Percentiles rank a stretch among this genome's conserved stretches.
phyloP scores from a whole-genome alignment of 2,329 filamentous ascomycete genomes.

The Fusarium nematophilum region DNA sequence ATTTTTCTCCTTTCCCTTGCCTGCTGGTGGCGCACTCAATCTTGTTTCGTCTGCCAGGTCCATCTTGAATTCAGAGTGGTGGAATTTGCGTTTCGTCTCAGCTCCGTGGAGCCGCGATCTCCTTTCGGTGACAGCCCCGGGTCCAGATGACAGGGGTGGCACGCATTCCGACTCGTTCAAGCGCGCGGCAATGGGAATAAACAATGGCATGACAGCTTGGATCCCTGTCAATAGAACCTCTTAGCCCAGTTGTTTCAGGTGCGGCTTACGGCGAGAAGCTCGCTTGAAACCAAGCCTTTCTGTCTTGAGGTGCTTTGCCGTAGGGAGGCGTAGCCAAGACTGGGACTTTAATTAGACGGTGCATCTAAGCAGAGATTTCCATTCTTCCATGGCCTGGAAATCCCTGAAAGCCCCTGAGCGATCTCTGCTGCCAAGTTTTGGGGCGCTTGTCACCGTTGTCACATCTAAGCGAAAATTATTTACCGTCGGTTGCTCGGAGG shows the following conservation, averaged over 20 bases:
- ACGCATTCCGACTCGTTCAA: conserved; percentile 10
- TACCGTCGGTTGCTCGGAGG: too few species aligned
- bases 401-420: too few species aligned
- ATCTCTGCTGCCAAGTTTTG: too few species aligned
- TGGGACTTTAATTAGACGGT: neutral
- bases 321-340: conserved; percentile 1
- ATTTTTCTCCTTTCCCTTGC: neutral
- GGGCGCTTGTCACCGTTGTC: too few species aligned
- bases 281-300: neutral
- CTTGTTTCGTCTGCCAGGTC: conserved; percentile 13
- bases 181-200: conserved; percentile 24
- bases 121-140: conserved; percentile 30
- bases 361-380: neutral
- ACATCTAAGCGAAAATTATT: too few species aligned
- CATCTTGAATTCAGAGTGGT: conserved; percentile 35
- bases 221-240: too few species aligned
- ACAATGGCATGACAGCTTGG: neutral
- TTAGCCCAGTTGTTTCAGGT: conserved; percentile 11
- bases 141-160: conserved; percentile 14
- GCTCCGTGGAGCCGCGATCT: conserved; percentile 27
- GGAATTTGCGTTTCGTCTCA: conserved; percentile 37
- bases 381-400: neutral
- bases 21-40: too few species aligned
- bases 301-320: neutral
- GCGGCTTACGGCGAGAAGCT: conserved; percentile 4